These are phyloP conservation scores for Parastagonospora nodorum DNA, from an alignment of 2,329 filamentous ascomycete genomes.

Conservation along the genomic window DNA sequence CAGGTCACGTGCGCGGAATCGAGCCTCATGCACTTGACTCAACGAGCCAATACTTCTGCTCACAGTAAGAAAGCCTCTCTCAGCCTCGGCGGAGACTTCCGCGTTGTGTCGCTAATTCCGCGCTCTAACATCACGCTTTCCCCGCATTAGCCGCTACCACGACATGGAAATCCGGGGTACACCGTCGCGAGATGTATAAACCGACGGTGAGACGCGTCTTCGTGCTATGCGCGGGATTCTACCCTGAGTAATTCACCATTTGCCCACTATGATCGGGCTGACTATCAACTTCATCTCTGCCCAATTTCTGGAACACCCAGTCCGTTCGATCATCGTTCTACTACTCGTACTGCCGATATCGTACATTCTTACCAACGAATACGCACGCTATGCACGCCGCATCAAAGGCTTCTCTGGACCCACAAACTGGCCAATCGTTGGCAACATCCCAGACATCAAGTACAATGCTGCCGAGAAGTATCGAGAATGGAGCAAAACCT, in stretches of 20 bases:
- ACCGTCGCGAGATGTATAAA: background rate
- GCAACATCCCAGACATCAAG: constrained; percentile 51
- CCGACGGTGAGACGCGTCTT: background rate
- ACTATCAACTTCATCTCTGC: constrained; percentile 23
- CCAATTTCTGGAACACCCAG: constrained; percentile 28
- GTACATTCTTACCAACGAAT: constrained; percentile 47
- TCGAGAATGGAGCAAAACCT: constrained; percentile 48
- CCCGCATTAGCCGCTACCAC: constrained; percentile 18
- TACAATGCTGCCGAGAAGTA: constrained; percentile 52
- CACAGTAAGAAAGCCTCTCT: no score
- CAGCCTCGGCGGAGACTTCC: no score
- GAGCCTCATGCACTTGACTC: background rate
- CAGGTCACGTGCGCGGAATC: background rate
- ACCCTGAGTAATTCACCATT: background rate
- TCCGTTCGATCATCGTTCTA: constrained; percentile 26
- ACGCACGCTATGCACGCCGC: constrained; percentile 39
- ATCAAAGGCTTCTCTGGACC: constrained; percentile 48
- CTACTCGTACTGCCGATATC: constrained; percentile 35
- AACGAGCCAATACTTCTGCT: background rate
- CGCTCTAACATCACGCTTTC: constrained; percentile 7
- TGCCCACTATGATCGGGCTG: constrained; percentile 34
- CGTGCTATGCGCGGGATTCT: no score
- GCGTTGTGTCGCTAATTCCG: constrained; percentile 19
- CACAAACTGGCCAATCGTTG: constrained; percentile 47
- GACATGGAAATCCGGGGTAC: background rate